These are phyloP conservation scores for Cutaneotrichosporon cutaneum DNA, from an alignment of 1,284 basidiomycete species.

Conservation along the genomic window DNA sequence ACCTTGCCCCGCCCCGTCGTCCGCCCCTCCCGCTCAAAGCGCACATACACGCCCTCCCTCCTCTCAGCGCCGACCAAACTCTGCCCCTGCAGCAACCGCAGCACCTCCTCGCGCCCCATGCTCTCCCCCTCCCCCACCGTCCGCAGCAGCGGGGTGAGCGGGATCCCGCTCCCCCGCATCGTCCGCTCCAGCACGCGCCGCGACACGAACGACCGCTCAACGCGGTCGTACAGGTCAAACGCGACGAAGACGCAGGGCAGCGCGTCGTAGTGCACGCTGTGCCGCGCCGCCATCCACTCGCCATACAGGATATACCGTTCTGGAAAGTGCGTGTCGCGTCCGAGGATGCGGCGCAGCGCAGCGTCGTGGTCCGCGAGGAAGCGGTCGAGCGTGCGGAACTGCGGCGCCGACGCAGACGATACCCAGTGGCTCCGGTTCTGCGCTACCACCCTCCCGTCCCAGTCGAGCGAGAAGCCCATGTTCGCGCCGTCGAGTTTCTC, in stretches of 20 bases:
- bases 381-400: constrained; percentile 61
- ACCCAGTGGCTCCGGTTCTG: constrained; percentile 68
- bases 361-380: constrained; percentile 55
- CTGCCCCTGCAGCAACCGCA: constrained; percentile 55
- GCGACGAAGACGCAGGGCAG: constrained; percentile 60
- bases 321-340: constrained; percentile 58
- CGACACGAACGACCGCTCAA: constrained; percentile 55
- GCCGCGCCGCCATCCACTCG: constrained; percentile 64
- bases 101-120: constrained; percentile 55
- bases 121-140: constrained; percentile 43
- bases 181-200: constrained; percentile 33
- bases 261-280: constrained; percentile 61
- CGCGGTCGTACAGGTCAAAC: constrained; percentile 62
- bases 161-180: constrained; percentile 54
- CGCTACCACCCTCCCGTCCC: constrained; percentile 57
- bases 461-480: constrained; percentile 63
- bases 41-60: constrained; percentile 63
- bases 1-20: constrained; percentile 60
- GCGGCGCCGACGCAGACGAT: constrained; percentile 59
- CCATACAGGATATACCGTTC: constrained; percentile 63
- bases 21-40: constrained; percentile 56
- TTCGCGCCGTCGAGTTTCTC: constrained; percentile 69
- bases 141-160: constrained; percentile 55
- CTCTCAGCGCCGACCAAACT: constrained; percentile 59
- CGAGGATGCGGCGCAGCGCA: constrained; percentile 54